Base-by-base conservation (phyloP, 345 rosid genomes). In the Schrenkiella parvula region DNA sequence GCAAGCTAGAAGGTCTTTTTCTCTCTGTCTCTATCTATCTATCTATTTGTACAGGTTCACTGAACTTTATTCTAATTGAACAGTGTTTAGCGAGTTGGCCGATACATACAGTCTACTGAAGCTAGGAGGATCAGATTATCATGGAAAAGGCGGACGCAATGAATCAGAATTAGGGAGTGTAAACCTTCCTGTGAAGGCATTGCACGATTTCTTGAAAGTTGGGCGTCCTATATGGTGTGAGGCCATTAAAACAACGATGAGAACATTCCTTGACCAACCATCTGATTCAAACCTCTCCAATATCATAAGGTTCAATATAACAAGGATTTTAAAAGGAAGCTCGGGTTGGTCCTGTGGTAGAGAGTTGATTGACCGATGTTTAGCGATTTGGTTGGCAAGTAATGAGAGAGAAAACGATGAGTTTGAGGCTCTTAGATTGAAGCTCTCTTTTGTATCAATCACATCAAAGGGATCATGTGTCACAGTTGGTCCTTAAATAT, bases 71-170 rank as follows among this genome's bases (percentile, higher is more conserved):
- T 23, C 25, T 70, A 1, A 43, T 22, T 63, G 43, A 46, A 76
- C 91, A 91, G 98, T 77, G 52, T 95, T 80, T 82, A 84, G 87
- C 11, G 89, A 88, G 72, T 71, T 95, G 64, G 97, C 99, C 0
- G 96, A 95, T 76, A 68, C 89, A 23, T 77, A 87, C 15, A 82
- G 79, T 61, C 93, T 95, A 66, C 52, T 95, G 72, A 95, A 95
- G 87, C 83, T 95, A 14, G 97, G 99, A 68, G 99, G 99, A 6
- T 87, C 99, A 32, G 97, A 95, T 84, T 95, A 74, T 76, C 99
- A 95, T 31, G 99, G 90, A 57, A 86, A 69, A 82, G 95, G 95
- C 4, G 93, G 96, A 52, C 83, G 86, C 9, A 56, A 82, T n/a
- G 98, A 95, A 65, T 86, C 96, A 3, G 96, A 86, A 66, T 73